Evolutionary conservation across 192 early-diverging fungal species (phyloP).

Genomic region (Coemansia sp.): DNA sequence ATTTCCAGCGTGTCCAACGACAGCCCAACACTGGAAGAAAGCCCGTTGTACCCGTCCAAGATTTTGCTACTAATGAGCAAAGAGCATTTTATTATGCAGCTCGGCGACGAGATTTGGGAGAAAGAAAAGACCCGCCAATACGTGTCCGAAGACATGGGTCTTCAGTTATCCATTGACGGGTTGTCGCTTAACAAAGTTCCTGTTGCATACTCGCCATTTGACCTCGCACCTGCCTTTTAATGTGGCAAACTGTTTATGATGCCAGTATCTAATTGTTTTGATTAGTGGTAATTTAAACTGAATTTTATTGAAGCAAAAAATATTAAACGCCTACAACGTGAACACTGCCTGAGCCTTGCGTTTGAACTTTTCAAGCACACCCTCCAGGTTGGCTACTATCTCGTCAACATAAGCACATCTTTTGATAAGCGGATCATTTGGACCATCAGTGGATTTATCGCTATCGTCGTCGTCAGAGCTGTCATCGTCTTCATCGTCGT

Average conservation of each 20-base stretch:
- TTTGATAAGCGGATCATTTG: not conserved
- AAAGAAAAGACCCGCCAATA: conserved; percentile 11
- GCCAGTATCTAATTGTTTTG: too few relatives aligned
- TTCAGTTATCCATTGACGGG: conserved; percentile 14
- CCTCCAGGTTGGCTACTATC: too few relatives aligned
- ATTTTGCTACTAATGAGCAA: conserved; percentile 45
- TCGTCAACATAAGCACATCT: too few relatives aligned
- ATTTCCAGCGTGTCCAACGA: not conserved
- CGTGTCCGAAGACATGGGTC: conserved; percentile 30
- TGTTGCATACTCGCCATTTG: not conserved
- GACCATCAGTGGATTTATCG: not conserved
- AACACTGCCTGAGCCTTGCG: too few relatives aligned
- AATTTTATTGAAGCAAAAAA: too few relatives aligned
- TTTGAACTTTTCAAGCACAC: too few relatives aligned
- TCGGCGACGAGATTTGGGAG: conserved; percentile 36
- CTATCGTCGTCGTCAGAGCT: not conserved
- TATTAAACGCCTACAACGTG: too few relatives aligned
- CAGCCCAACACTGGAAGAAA: conserved; percentile 12
- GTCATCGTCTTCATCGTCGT: not conserved
- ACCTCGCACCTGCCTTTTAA: not conserved
- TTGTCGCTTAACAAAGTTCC: conserved; percentile 20
- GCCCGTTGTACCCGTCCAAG: conserved; percentile 18
- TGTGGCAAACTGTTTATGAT: not conserved
- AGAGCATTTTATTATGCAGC: conserved; percentile 27
- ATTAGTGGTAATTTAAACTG: too few relatives aligned